Evolutionary conservation across 1,139 yeast species (phyloP).

Genomic region (Waltiozyma solani): DNA sequence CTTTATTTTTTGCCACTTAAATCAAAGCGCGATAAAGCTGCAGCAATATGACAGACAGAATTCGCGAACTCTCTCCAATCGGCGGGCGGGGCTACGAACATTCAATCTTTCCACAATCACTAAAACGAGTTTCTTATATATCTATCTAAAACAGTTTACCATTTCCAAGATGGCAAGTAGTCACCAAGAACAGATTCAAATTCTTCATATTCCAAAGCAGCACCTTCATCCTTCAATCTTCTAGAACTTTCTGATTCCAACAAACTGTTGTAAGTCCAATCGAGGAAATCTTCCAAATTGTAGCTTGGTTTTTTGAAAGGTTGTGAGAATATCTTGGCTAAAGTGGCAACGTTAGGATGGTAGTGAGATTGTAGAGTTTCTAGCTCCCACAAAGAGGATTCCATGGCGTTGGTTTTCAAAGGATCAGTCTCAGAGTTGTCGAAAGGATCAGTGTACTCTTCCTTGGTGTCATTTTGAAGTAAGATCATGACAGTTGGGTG

Average conservation of each 20-base stretch:
- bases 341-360: slow-evolving; percentile 90
- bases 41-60: no score
- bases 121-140: no score
- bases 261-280: slow-evolving; percentile 75
- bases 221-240: slow-evolving; percentile 48
- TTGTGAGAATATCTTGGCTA: slow-evolving; percentile 80
- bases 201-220: slow-evolving; percentile 71
- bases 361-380: slow-evolving; percentile 78
- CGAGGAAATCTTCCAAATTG: slow-evolving; percentile 88
- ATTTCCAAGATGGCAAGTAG: slow-evolving; percentile 16
- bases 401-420: slow-evolving; percentile 65
- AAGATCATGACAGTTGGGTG: slow-evolving; percentile 92
- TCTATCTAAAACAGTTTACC: no score
- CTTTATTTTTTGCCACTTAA: no score
- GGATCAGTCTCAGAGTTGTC: slow-evolving; percentile 61
- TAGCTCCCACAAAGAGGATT: slow-evolving; percentile 87
- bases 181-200: slow-evolving; percentile 18
- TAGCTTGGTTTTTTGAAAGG: slow-evolving; percentile 85
- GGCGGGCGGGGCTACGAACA: no score
- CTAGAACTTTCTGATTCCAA: slow-evolving; percentile 68
- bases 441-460: slow-evolving; percentile 53
- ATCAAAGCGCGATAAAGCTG: no score
- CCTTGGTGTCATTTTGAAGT: slow-evolving; percentile 43
- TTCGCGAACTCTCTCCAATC: no score
- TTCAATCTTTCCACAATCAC: no score